These are phyloP conservation scores for Penicillium arizonense DNA, from an alignment of 495 filamentous ascomycete species.

Conservation along the genomic window DNA sequence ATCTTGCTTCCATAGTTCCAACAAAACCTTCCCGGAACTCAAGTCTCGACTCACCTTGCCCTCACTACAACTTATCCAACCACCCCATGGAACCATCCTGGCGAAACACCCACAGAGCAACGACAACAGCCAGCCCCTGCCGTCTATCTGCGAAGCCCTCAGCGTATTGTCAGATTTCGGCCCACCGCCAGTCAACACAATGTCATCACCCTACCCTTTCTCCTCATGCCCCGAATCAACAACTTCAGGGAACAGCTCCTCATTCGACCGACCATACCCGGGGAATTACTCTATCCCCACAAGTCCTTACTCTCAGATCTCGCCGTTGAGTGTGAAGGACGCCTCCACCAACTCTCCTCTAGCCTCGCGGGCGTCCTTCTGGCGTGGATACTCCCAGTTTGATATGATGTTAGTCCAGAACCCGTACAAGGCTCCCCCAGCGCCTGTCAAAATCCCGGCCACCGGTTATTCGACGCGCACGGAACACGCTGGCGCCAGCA, in stretches of 20 bases:
- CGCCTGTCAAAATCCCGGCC: conserved; percentile 32
- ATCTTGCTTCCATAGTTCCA: background rate
- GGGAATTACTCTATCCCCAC: conserved; percentile 29
- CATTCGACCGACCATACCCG: conserved; percentile 29
- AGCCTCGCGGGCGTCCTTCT: conserved; percentile 30
- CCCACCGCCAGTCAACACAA: conserved; percentile 10
- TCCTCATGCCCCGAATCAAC: conserved; percentile 20
- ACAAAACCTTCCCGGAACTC: conserved; percentile 3
- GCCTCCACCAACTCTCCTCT: conserved; percentile 39
- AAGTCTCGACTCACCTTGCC: conserved; percentile 6
- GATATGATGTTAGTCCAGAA: conserved; percentile 21
- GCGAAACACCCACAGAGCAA: conserved; percentile 37
- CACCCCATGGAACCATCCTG: conserved; percentile 12
- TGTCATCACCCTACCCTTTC: conserved; percentile 9
- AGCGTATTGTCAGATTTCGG: conserved; percentile 22
- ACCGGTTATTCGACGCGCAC: conserved; percentile 43
- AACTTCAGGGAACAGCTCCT: conserved; percentile 34
- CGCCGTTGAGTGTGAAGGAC: conserved; percentile 40
- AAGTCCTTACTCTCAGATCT: conserved; percentile 40
- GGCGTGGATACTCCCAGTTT: conserved; percentile 24
- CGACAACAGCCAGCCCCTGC: conserved; percentile 29
- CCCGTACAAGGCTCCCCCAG: conserved; percentile 26
- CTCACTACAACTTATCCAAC: conserved; percentile 11
- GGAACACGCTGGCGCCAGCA: conserved; percentile 27
- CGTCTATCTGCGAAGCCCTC: conserved; percentile 42